phyloP scores from a whole-genome alignment of 2,329 filamentous ascomycete genomes.

The Diaporthe destruens region DNA sequence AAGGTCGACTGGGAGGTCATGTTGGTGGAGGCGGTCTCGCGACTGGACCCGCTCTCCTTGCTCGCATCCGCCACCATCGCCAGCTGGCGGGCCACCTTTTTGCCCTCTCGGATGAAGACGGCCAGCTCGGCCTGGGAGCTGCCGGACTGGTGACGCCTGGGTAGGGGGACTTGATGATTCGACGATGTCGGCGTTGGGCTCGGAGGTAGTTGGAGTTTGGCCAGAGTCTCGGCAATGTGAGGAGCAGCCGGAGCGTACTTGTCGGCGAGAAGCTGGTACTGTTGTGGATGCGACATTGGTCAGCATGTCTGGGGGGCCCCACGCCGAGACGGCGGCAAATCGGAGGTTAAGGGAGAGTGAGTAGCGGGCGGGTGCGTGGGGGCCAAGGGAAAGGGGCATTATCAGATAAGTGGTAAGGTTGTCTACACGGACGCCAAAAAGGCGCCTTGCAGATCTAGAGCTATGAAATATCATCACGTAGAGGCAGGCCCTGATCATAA shows the following conservation, averaged over 20 bases:
- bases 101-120: constrained; percentile 73
- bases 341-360: constrained; percentile 8
- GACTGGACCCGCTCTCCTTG: constrained; percentile 64
- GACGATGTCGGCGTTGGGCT: constrained; percentile 63
- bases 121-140: constrained; percentile 69
- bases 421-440: constrained; percentile 40
- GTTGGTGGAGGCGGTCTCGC: constrained; percentile 60
- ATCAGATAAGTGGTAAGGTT: constrained; percentile 43
- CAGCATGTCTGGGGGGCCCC: constrained; percentile 26
- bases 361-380: constrained; percentile 6
- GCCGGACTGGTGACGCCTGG: constrained; percentile 59
- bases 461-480: constrained; percentile 57
- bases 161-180: constrained; percentile 66
- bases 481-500: not conserved
- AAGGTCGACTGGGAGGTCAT: constrained; percentile 70
- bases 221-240: constrained; percentile 75
- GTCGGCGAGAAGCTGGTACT: constrained; percentile 76
- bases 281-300: constrained; percentile 37
- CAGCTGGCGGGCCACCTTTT: constrained; percentile 68
- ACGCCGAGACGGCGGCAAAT: constrained; percentile 28
- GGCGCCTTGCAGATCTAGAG: constrained; percentile 47
- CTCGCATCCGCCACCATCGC: constrained; percentile 61
- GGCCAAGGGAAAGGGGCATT: constrained; percentile 19
- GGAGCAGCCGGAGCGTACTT: constrained; percentile 75
- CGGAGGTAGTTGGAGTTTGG: constrained; percentile 75